Base-by-base conservation (phyloP, 306 rosid genomes). In the Acacia melanoxylon region DNA sequence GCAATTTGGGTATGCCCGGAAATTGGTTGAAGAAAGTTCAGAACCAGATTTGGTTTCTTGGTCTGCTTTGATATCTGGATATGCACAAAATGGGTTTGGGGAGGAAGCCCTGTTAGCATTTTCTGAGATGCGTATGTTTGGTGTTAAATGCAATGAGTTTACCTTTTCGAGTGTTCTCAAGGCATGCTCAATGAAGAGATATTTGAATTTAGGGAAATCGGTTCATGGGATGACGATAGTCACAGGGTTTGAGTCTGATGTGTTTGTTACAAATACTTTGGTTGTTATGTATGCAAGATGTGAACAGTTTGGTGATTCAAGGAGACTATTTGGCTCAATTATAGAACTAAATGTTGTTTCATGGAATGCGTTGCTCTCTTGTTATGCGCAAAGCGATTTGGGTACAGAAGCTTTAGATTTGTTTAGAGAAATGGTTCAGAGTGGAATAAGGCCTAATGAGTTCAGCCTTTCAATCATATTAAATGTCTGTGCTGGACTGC, bases 1-100 rank as follows among this genome's bases (percentile, higher is more conserved):
- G 59, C 66, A 58, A 76, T 92, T 91, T 44, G 86, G 86, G 78
- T 79, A 86, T 80, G 94, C 96, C 72, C 87, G 89, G 71, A 89
- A 91, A 78, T 80, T 93, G 92, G 45, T 91, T 73, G 87, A 89
- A 77, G 85, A 82, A 83, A 79, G 91, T 89, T 2, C 90, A 19
- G 93, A 89, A 80, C 91, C 87, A 42, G 94, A 85, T 86, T 81
- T 85, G 65, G 91, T 91, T 83, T 85, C 94, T 83, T 91, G 94
- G 97, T 91, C 90, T 85, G 93, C 98, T 80, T 86, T 90, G 88
- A 87, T 94, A 84, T 92, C 97, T 77, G 93, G 96, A n/a, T 89
- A 87, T 86, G 92, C 82, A 56, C 89, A 89, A 82, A 90, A 86
- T 86, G 93, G 96, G 80, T 76, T 88, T 80, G 87, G 82, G 45